Conservation (phyloP, 1,284 basidiomycete genomes). For the Boletus mariae region DNA sequence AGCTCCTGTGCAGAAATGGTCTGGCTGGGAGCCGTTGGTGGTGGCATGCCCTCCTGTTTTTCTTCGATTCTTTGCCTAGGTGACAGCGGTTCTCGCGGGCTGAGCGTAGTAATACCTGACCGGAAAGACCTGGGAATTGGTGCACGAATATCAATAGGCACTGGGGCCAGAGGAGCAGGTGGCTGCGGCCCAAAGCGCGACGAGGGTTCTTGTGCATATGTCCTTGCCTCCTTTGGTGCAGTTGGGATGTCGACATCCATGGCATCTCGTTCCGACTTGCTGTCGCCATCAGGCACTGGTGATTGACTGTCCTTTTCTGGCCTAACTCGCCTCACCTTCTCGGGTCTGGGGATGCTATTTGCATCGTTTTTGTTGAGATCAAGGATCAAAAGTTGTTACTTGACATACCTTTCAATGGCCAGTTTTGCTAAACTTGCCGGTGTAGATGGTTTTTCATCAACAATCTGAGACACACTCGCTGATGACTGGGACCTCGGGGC, state of each 20-base stretch:
- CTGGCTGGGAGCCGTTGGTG: conserved; percentile 74
- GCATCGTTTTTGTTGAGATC: conserved; percentile 5
- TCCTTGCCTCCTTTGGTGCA: conserved; percentile 25
- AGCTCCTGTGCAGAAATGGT: conserved; percentile 77
- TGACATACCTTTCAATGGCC: conserved; percentile 59
- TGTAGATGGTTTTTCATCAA: conserved; percentile 23
- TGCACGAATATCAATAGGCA: conserved; percentile 18
- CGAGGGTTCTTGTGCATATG: conserved; percentile 14
- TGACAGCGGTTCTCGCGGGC: conserved; percentile 39
- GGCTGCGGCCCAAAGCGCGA: conserved; percentile 25
- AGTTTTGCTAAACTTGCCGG: conserved; percentile 46
- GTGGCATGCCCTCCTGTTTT: conserved; percentile 56
- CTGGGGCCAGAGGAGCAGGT: conserved; percentile 11
- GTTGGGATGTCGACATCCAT: conserved; percentile 41
- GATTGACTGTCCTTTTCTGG: conserved; percentile 48
- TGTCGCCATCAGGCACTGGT: conserved; percentile 37
- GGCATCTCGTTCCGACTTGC: conserved; percentile 26
- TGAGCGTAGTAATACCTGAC: conserved; percentile 16
- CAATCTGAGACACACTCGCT: conserved; percentile 21
- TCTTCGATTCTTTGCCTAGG: conserved; percentile 36
- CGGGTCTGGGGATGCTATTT: conserved; percentile 65
- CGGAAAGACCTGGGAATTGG: conserved; percentile 18
- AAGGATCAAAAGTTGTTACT: background rate
- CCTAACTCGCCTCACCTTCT: conserved; percentile 69
- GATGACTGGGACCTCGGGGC: conserved; percentile 54